Conservation (phyloP, 179 eudicot genomes). For the Dionaea muscipula region DNA sequence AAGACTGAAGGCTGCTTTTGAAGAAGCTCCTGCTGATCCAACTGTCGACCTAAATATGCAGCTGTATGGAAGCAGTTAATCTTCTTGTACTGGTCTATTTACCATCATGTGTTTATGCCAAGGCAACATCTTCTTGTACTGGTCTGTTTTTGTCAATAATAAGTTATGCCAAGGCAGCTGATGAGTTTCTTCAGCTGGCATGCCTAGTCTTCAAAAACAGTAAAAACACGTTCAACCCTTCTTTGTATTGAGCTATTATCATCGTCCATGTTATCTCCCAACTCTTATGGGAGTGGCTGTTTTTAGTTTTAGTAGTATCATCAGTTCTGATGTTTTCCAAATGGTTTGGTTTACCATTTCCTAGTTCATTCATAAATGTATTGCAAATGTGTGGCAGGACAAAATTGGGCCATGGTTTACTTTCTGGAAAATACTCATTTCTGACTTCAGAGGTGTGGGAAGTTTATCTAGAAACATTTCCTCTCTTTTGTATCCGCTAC, state of each 20-base stretch:
- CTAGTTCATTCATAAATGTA: neutral
- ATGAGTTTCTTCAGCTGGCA: no score
- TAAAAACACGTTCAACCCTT: no score
- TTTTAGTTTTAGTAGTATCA: neutral
- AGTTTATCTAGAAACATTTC: neutral
- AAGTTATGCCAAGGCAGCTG: no score
- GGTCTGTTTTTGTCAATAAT: no score
- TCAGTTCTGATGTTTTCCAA: neutral
- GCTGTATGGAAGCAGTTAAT: constrained; percentile 44
- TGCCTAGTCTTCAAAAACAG: no score
- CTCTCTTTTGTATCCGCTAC: constrained; percentile 5
- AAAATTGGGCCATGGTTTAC: constrained; percentile 77
- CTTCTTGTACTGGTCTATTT: neutral
- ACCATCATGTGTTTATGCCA: neutral
- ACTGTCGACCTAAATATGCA: constrained; percentile 92
- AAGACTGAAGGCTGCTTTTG: constrained; percentile 59
- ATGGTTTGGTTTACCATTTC: neutral
- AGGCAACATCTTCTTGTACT: no score
- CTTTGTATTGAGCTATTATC: neutral
- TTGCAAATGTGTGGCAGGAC: constrained; percentile 32
- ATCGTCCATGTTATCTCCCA: neutral
- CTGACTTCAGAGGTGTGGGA: constrained; percentile 57
- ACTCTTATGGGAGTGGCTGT: neutral
- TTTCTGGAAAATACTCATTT: constrained; percentile 82
- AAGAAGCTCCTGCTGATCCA: constrained; percentile 88